Evolutionary conservation across 805 yeast genomes (phyloP).

Genomic region (Saccharomyces jurei): DNA sequence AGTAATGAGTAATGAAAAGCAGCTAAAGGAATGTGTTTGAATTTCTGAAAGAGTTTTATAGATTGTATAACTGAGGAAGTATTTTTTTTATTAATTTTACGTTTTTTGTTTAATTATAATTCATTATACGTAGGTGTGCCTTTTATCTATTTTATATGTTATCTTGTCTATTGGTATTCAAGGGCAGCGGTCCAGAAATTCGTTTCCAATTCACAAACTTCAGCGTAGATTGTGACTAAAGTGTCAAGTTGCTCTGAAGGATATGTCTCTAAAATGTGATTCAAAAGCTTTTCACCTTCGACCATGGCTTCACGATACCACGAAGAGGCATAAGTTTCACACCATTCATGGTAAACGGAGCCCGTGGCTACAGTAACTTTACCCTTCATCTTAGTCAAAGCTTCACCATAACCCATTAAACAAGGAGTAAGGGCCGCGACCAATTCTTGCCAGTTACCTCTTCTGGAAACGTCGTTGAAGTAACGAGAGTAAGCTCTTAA

Average conservation of each 20-base stretch:
- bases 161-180: slow-evolving; percentile 5
- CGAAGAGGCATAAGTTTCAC: slow-evolving; percentile 50
- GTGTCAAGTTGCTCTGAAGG: slow-evolving; percentile 40
- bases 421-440: slow-evolving; percentile 70
- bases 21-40: neutral
- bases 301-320: slow-evolving; percentile 48
- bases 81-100: neutral
- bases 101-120: neutral
- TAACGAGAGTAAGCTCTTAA: slow-evolving; percentile 55
- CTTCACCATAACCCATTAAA: slow-evolving; percentile 60
- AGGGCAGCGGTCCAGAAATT: slow-evolving; percentile 58
- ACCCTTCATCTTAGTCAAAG: slow-evolving; percentile 35
- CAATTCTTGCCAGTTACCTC: slow-evolving; percentile 54
- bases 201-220: slow-evolving; percentile 53
- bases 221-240: slow-evolving; percentile 49
- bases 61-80: neutral
- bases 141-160: neutral
- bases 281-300: slow-evolving; percentile 43
- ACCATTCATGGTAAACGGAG: slow-evolving; percentile 41
- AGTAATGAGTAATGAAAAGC: neutral
- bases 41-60: neutral
- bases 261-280: slow-evolving; percentile 35
- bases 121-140: neutral
- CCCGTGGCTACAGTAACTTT: slow-evolving; percentile 24
- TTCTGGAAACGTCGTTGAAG: slow-evolving; percentile 43